Evolutionary conservation across 805 yeast genomes (phyloP), one percentile per base, ranked within the genome.

Genomic region (Kluyveromyces siamensis): DNA sequence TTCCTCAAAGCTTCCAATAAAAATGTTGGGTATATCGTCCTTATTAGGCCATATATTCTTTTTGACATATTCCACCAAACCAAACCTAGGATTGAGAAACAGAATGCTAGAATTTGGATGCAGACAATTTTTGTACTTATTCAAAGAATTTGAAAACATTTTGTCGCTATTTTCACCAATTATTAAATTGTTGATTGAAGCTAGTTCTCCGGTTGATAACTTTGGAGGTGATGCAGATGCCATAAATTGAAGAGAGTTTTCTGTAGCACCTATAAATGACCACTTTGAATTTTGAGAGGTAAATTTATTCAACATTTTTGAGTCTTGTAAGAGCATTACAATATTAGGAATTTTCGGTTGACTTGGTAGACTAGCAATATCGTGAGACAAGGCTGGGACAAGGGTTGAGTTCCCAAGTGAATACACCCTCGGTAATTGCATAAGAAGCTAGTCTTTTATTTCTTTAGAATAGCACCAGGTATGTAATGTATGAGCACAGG

Each of bases 1-100:
- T 21, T 41, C 9, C 16, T 51, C 72, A 13, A 43, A 21, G 16
- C 36, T 43, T 36, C 84, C 93, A 50, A 76, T 75, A 52, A 72
- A 79, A 6, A 88, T 50, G 14, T 69, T 71, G 0, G 96, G 96
- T 47, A 79, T 62, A 0, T 52, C 41, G 0, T 53, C 56, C 1
- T 51, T 46, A 2, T 65, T 57, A 4, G 79, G 79, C 89, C 91
- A 86, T 8, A 79, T 64, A 10, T 61, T 56, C 1, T 66, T 60
- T n/a, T 70, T 61, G 10, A 87, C 56, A 49, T 69, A 63, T 11
- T 76, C 77, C 8, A 75, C 61, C 40, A 79, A 72, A 2, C 95
- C 95, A 77, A 85, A 72, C 2, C 89, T 87, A 48, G 87, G 95
- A n/a, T 70, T 64, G 14, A 90, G 56, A 19, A 90, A 63, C 41